Evolutionary conservation across 176 grass and related monocot species (phyloP).

Genomic region (Eleusine indica): DNA sequence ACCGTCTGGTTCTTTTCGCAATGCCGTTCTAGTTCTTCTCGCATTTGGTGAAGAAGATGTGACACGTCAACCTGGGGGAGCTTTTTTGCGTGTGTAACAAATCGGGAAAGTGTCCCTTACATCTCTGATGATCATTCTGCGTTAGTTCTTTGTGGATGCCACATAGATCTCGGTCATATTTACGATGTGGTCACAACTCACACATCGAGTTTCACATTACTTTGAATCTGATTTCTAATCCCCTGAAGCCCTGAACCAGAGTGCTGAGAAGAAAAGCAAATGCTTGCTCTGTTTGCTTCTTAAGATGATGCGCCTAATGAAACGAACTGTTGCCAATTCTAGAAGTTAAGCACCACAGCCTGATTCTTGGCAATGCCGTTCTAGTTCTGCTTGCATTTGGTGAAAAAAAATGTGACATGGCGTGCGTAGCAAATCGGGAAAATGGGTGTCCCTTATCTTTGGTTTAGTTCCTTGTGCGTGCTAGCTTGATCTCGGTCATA

Average conservation of each 20-base stretch:
- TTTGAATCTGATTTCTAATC: background rate
- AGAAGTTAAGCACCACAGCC: background rate
- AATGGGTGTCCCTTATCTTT: no score
- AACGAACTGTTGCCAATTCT: background rate
- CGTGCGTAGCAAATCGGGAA: no score
- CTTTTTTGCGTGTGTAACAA: background rate
- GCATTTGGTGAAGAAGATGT: background rate
- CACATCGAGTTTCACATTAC: background rate
- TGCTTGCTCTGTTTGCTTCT: background rate
- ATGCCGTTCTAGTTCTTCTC: background rate
- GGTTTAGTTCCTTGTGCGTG: no score
- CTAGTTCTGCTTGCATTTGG: no score
- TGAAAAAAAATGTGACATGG: no score
- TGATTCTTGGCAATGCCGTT: no score
- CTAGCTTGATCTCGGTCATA: no score
- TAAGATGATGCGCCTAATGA: background rate
- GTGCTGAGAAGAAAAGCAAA: no score
- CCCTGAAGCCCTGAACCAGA: no score
- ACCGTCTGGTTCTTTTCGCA: background rate
- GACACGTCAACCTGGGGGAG: background rate
- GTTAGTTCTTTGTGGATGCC: background rate
- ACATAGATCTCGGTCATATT: conserved; percentile 33
- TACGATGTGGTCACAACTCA: background rate
- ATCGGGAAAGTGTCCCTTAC: no score
- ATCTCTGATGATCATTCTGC: no score